These are phyloP conservation scores for Metarhizium anisopliae DNA, from an alignment of 2,329 filamentous ascomycete genomes.

Conservation along the genomic window DNA sequence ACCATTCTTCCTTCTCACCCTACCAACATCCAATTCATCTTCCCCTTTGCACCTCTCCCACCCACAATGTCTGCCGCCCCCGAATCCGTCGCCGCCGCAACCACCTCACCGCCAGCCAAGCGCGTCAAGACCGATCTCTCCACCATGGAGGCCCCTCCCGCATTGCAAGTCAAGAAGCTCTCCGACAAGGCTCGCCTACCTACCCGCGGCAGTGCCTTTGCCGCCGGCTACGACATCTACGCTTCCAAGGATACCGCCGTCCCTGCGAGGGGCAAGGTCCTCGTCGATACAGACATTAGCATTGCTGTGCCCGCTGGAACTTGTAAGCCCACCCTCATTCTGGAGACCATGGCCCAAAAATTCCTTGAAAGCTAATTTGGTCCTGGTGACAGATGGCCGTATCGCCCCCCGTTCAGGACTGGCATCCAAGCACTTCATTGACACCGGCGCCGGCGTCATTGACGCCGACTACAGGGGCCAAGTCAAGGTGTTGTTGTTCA, in stretches of 20 bases:
- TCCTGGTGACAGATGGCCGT: conserved; percentile 58
- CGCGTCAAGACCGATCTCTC: conserved; percentile 55
- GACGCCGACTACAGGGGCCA: conserved; percentile 94
- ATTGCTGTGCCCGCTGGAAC: conserved; percentile 87
- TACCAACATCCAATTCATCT: no score
- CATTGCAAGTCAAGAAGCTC: conserved; percentile 82
- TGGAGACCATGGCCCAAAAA: no score
- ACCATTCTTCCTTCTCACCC: no score
- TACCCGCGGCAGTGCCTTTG: conserved; percentile 79
- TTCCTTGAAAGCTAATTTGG: neutral
- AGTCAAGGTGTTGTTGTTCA: conserved; percentile 92
- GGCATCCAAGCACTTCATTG: conserved; percentile 89
- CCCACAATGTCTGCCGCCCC: conserved; percentile 16
- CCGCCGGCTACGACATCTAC: conserved; percentile 93
- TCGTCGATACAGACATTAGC: conserved; percentile 85
- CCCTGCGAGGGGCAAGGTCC: conserved; percentile 70
- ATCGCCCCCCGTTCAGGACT: conserved; percentile 87
- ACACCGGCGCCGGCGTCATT: conserved; percentile 92
- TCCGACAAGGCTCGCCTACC: conserved; percentile 70
- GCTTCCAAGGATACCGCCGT: conserved; percentile 65
- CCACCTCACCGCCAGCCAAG: conserved; percentile 67
- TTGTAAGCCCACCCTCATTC: conserved; percentile 41
- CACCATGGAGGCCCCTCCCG: conserved; percentile 37
- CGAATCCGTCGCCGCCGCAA: conserved; percentile 33
- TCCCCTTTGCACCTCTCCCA: conserved; percentile 2